Conservation (phyloP, 2,329 filamentous ascomycete genomes). For the Sphaerulina musiva region DNA sequence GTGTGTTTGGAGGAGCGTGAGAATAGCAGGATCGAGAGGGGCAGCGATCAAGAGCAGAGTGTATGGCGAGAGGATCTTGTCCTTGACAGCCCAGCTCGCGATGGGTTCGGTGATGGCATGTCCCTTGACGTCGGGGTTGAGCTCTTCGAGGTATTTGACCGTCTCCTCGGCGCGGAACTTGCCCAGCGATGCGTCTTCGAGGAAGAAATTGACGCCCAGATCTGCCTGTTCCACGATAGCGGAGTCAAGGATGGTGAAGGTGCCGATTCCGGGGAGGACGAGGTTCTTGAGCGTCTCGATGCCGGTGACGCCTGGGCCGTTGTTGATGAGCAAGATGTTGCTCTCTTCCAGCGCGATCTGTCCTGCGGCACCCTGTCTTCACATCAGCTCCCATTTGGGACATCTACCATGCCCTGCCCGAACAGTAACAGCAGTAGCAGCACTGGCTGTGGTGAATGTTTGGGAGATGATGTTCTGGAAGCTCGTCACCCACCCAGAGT, state of each 20-base stretch:
- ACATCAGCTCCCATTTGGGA: neutral
- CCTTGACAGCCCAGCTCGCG: conserved; percentile 40
- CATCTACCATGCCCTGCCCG: too few relatives aligned
- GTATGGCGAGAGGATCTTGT: conserved; percentile 42
- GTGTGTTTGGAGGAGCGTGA: conserved; percentile 47
- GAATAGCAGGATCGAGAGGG: conserved; percentile 49
- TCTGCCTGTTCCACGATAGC: conserved; percentile 71
- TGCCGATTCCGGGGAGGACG: conserved; percentile 85
- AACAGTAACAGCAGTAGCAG: neutral
- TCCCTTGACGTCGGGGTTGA: conserved; percentile 88
- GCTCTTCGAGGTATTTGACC: conserved; percentile 68
- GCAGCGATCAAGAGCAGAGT: conserved; percentile 57
- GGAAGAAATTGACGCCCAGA: conserved; percentile 93
- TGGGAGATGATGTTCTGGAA: neutral
- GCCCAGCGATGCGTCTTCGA: conserved; percentile 72
- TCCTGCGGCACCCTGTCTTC: conserved; percentile 62
- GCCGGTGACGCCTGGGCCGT: conserved; percentile 76
- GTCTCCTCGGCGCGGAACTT: conserved; percentile 72
- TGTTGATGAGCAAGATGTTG: conserved; percentile 85
- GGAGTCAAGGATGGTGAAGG: conserved; percentile 84
- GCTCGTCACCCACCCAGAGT: conserved; percentile 54
- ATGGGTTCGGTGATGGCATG: conserved; percentile 54
- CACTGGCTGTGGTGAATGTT: too few relatives aligned
- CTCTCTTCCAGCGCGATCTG: conserved; percentile 86
- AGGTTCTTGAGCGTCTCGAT: conserved; percentile 94